Conservation (phyloP, 768 basidiomycete species). For the Xerocomus brunneocitrinus region DNA sequence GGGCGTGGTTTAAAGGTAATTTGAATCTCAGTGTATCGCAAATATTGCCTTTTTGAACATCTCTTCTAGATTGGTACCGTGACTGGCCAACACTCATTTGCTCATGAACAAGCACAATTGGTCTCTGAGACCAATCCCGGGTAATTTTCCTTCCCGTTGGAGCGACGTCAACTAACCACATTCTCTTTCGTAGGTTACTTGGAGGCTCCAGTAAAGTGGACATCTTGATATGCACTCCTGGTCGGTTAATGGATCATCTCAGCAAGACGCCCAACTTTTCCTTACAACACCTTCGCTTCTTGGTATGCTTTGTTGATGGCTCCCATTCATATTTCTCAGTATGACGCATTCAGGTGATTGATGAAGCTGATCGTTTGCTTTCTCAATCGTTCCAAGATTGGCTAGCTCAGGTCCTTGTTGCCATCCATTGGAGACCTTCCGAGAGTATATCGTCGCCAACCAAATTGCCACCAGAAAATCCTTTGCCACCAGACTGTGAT, state of each 20-base stretch:
- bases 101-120: slow-evolving; percentile 83
- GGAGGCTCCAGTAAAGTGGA: slow-evolving; percentile 93
- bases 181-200: slow-evolving; percentile 43
- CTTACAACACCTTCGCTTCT: slow-evolving; percentile 90
- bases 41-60: slow-evolving; percentile 1
- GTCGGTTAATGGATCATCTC: slow-evolving; percentile 91
- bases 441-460: not conserved
- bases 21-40: not conserved
- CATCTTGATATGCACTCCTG: slow-evolving; percentile 93
- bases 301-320: slow-evolving; percentile 47
- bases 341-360: slow-evolving; percentile 64
- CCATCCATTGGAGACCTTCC: slow-evolving; percentile 46
- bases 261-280: slow-evolving; percentile 86
- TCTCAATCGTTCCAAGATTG: slow-evolving; percentile 96
- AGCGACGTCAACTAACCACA: not conserved
- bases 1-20: slow-evolving; percentile 82
- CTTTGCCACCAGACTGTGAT: slow-evolving; percentile 24
- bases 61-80: slow-evolving; percentile 61
- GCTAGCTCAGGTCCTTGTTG: slow-evolving; percentile 79
- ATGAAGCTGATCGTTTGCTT: slow-evolving; percentile 95
- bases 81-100: slow-evolving; percentile 92
- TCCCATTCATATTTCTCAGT: not conserved
- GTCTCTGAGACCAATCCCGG: slow-evolving; percentile 52
- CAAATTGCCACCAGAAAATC: slow-evolving; percentile 5
- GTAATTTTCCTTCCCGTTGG: slow-evolving; percentile 35